These are phyloP conservation scores for Ajuga chamaepitys DNA, from an alignment of 257 asterid species.

Conservation along the genomic window DNA sequence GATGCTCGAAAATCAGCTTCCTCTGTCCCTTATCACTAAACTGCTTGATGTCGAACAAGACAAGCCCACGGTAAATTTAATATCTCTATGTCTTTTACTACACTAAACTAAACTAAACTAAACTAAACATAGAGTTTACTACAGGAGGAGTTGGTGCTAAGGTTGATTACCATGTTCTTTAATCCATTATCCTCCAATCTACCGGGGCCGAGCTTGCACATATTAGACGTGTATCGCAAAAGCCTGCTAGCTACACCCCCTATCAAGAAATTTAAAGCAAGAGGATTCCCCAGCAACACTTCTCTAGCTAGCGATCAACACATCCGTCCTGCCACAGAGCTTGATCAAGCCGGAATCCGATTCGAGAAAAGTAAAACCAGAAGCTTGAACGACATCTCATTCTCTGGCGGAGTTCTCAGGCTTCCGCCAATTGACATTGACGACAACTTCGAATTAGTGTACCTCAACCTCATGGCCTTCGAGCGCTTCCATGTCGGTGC, in stretches of 20 bases:
- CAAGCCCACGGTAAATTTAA: constrained; percentile 1
- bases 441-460: constrained; percentile 34
- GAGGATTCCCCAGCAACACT: no score
- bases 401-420: constrained; percentile 29
- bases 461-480: constrained; percentile 47
- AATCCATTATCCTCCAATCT: not conserved
- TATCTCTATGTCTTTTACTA: not conserved
- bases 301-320: constrained; percentile 19
- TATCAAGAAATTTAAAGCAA: no score
- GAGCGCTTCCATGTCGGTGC: constrained; percentile 49
- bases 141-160: constrained; percentile 14
- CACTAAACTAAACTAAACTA: not conserved
- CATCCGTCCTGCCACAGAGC: constrained; percentile 50
- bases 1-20: constrained; percentile 36
- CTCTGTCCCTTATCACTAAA: constrained; percentile 19
- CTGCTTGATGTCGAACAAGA: constrained; percentile 12
- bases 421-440: constrained; percentile 44
- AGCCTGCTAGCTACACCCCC: constrained; percentile 13
- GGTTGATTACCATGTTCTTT: constrained; percentile 22
- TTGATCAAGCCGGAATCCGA: constrained; percentile 47
- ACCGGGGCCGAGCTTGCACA: constrained; percentile 18
- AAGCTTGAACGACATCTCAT: constrained; percentile 47
- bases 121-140: not conserved
- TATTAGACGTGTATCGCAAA: constrained; percentile 13
- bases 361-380: constrained; percentile 21